Conservation (phyloP, 139 green algal genomes). For the Chlorella sp. region DNA sequence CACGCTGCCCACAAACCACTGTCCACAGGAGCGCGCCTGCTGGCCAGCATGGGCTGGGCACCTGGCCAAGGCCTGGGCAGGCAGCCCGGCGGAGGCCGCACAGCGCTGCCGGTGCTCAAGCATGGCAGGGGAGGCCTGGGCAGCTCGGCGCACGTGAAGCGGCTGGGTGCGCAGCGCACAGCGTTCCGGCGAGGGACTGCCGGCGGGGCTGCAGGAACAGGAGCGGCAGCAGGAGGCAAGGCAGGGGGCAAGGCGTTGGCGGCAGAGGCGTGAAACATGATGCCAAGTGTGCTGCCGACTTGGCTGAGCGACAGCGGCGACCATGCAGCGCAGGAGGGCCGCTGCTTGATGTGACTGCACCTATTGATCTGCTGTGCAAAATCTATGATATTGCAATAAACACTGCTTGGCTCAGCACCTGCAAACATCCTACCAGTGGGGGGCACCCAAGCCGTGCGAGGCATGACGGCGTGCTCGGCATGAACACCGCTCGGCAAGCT, state of each 20-base stretch:
- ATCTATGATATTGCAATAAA: too few relatives aligned
- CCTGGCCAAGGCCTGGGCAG: not conserved
- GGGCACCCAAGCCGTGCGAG: too few relatives aligned
- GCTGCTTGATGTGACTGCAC: too few relatives aligned
- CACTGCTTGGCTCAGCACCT: too few relatives aligned
- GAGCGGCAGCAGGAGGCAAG: not conserved
- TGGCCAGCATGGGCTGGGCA: conserved; percentile 4
- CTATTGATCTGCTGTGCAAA: too few relatives aligned
- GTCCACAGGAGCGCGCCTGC: conserved; percentile 3
- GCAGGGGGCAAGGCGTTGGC: too few relatives aligned
- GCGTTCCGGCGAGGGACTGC: not conserved
- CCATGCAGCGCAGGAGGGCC: too few relatives aligned
- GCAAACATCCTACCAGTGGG: too few relatives aligned
- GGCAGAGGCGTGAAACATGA: not conserved
- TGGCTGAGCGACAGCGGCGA: too few relatives aligned
- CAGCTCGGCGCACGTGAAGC: not conserved
- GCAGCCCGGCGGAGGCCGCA: not conserved
- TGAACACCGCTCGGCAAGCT: too few relatives aligned
- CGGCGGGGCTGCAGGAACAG: not conserved
- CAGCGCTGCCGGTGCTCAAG: not conserved
- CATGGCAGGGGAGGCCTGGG: not conserved
- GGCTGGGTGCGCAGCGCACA: not conserved
- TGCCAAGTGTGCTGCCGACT: too few relatives aligned
- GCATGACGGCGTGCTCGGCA: too few relatives aligned
- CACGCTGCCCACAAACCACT: not conserved